Conservation (phyloP, 179 eudicot species). For the Silene noctiflora region DNA sequence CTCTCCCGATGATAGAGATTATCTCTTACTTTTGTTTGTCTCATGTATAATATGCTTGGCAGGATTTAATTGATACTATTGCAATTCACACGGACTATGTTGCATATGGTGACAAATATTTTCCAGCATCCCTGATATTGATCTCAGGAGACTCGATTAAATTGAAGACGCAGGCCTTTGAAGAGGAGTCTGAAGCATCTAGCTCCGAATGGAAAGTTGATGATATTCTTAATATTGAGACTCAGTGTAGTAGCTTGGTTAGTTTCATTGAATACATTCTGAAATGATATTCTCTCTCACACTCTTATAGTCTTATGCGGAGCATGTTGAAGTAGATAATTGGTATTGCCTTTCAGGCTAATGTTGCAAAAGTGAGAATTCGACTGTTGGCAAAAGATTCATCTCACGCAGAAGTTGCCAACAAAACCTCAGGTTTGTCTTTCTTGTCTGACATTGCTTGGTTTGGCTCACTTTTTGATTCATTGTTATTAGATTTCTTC, state of each 20-base stretch:
- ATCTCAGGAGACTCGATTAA: constrained; percentile 45
- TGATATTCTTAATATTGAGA: constrained; percentile 56
- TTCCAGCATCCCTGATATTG: constrained; percentile 43
- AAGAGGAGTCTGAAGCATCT: constrained; percentile 31
- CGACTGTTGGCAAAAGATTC: constrained; percentile 42
- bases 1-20: neutral
- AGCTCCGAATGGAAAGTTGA: constrained; percentile 52
- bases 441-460: constrained; percentile 1
- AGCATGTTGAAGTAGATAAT: neutral
- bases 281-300: neutral
- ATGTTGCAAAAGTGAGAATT: constrained; percentile 44
- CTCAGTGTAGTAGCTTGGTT: constrained; percentile 52
- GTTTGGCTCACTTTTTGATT: constrained; percentile 4
- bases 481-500: neutral
- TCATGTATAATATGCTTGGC: constrained; percentile 27
- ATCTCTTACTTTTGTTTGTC: neutral
- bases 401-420: constrained; percentile 23
- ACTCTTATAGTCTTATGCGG: constrained; percentile 3
- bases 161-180: constrained; percentile 31
- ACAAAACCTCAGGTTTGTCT: constrained; percentile 44
- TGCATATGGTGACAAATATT: constrained; percentile 39
- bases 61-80: constrained; percentile 38
- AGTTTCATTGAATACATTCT: constrained; percentile 24
- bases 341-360: constrained; percentile 38
- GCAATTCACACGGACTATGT: constrained; percentile 61